Evolutionary conservation across 768 basidiomycete genomes (phyloP).

Genomic region (Phaeotremella skinneri): DNA sequence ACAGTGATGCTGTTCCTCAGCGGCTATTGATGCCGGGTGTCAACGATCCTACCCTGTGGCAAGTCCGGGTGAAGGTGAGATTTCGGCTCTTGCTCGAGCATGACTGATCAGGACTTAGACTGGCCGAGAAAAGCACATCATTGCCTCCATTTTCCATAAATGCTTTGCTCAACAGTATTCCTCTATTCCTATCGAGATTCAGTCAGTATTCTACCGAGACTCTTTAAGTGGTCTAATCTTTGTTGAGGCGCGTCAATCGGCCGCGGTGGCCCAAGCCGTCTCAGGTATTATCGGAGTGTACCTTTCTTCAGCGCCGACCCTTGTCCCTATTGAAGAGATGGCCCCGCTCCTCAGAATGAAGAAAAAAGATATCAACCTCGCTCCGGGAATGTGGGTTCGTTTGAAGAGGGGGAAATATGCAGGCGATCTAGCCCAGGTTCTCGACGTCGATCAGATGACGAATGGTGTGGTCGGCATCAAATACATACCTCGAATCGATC

Average conservation of each 20-base stretch:
- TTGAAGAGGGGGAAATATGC: slow-evolving; percentile 89
- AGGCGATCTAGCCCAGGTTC: slow-evolving; percentile 90
- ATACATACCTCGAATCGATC: slow-evolving; percentile 96
- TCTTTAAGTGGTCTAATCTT: slow-evolving; percentile 94
- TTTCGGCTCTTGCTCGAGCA: slow-evolving; percentile 11
- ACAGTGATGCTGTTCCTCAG: slow-evolving; percentile 91
- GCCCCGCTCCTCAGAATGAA: slow-evolving; percentile 92
- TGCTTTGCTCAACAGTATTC: slow-evolving; percentile 78
- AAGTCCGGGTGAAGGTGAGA: slow-evolving; percentile 83
- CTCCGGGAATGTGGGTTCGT: slow-evolving; percentile 89
- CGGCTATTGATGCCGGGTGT: slow-evolving; percentile 93
- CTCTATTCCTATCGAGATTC: slow-evolving; percentile 73
- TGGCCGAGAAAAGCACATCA: slow-evolving; percentile 87
- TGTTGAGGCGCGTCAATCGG: slow-evolving; percentile 84
- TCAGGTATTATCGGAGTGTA: slow-evolving; percentile 92
- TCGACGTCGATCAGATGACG: slow-evolving; percentile 85
- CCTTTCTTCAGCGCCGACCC: slow-evolving; percentile 66
- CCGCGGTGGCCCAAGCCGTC: slow-evolving; percentile 79
- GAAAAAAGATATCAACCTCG: slow-evolving; percentile 82
- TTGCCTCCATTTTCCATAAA: slow-evolving; percentile 92
- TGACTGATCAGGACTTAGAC: slow-evolving; percentile 57
- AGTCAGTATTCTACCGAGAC: slow-evolving; percentile 93
- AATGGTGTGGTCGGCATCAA: slow-evolving; percentile 86
- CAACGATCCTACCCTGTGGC: slow-evolving; percentile 93
- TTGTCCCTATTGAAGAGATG: slow-evolving; percentile 94